Evolutionary conservation across 2,329 filamentous ascomycete species (phyloP).

Genomic region (Ophiocordyceps robertsii): DNA sequence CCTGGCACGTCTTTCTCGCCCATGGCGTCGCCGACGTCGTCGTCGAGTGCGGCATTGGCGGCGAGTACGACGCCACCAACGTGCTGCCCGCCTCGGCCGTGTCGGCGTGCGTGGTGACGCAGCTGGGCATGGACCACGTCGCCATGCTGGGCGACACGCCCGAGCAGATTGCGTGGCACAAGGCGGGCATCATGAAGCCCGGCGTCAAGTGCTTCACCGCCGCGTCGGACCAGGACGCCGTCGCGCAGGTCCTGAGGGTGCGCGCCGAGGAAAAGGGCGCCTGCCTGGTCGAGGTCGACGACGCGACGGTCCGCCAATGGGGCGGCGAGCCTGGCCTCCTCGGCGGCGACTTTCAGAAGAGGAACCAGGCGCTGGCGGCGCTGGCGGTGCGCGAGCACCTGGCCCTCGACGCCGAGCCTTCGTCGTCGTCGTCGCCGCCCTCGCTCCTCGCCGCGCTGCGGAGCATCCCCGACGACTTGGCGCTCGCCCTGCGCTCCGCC

Average conservation of each 20-base stretch:
- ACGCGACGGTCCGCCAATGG: constrained; percentile 24
- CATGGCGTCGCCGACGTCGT: constrained; percentile 69
- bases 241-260: constrained; percentile 39
- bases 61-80: constrained; percentile 88
- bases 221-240: constrained; percentile 14
- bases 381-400: constrained; percentile 46
- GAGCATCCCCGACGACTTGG: constrained; percentile 30
- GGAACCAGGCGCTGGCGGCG: constrained; percentile 45
- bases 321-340: constrained; percentile 27
- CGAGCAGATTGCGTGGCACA: constrained; percentile 80
- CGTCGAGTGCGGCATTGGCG: constrained; percentile 88
- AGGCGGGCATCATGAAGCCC: constrained; percentile 72
- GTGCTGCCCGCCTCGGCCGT: constrained; percentile 52
- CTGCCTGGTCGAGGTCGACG: constrained; percentile 26
- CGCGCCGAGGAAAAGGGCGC: constrained; percentile 45
- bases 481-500: constrained; percentile 51
- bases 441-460: constrained; percentile 7
- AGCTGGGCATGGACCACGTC: constrained; percentile 75
- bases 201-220: constrained; percentile 29
- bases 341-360: constrained; percentile 38
- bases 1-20: constrained; percentile 66
- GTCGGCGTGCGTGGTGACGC: constrained; percentile 60
- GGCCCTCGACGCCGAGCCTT: constrained; percentile 6
- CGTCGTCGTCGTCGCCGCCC: no score
- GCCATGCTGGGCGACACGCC: constrained; percentile 68